Evolutionary conservation across 805 yeast species (phyloP), one percentile per base, ranked within the genome.

Genomic region (Yamadazyma paraphyllophila): DNA sequence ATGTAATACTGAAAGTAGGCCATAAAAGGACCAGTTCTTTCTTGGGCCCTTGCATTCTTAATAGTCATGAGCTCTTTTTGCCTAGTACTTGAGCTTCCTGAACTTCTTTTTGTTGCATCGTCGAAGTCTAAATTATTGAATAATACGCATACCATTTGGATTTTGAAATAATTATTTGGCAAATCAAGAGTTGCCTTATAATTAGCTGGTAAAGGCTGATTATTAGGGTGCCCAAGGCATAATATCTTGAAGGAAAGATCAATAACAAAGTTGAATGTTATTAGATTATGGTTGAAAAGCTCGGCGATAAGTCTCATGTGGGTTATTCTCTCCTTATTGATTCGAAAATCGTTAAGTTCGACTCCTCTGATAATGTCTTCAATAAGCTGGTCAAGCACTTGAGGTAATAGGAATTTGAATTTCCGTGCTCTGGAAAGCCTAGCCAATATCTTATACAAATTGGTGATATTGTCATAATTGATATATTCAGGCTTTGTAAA

Each of bases 1-100:
- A 78, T 61, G 57, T 87, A 89, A 60, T 81, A 89, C 55, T 89
- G 94, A 49, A 88, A 82, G 52, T 80, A 83, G 24, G 72, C 71
- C 46, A 83, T 53, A 46, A 84, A 77, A 0, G 58, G 55, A 14
- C 52, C 56, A 5, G 61, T 50, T 13, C 45, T 27, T 44, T 52
- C 36, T 42, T 53, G 38, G 33, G 37, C 15, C 36, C 38, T 20
- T 33, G 44, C 27, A 35, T 35, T 17, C 24, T 16, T 26, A 29
- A 5, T n/a, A 15, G 4, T 12, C 16, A 10, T 8, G 27, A 9
- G 14, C 3, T 14, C 20, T 17, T 34, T 39, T 7, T 5, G 27
- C 26, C 38, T 41, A 13, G 12, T 24, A 20, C 7, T 16, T 7
- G 17, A 17, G 34, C 38, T 14, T 16, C 16, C 15, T 11, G 41